Conservation (phyloP, 768 basidiomycete species). For the Mycena vitilis region DNA sequence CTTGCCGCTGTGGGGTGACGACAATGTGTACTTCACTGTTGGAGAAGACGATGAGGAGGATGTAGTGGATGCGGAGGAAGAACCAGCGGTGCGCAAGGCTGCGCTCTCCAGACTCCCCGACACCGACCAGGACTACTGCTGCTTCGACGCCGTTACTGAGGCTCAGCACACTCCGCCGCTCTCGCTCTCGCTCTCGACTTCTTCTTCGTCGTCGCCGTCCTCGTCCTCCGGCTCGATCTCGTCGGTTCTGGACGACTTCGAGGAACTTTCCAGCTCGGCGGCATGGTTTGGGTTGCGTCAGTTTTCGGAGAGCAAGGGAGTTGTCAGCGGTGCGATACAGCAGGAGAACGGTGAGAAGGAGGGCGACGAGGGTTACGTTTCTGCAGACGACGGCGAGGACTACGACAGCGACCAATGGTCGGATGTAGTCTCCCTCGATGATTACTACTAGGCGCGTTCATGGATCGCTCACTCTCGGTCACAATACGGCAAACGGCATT, state of each 20-base stretch:
- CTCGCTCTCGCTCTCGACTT: neutral
- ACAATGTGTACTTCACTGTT: neutral
- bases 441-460: too few species aligned
- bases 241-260: neutral
- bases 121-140: neutral
- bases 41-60: slow-evolving; percentile 9
- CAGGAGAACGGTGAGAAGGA: neutral
- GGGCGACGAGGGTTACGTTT: too few species aligned
- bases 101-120: neutral
- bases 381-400: neutral
- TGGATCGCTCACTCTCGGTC: too few species aligned
- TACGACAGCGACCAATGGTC: slow-evolving; percentile 1
- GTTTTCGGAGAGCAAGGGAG: neutral
- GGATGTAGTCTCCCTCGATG: neutral
- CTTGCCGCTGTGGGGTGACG: slow-evolving; percentile 27
- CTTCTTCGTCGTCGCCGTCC: neutral
- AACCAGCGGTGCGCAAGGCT: neutral
- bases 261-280: neutral
- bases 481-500: too few species aligned
- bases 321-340: neutral
- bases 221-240: neutral
- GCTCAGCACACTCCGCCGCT: too few species aligned
- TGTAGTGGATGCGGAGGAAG: neutral
- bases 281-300: neutral
- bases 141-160: too few species aligned